phyloP scores from a whole-genome alignment of 805 yeast genomes.

The Myxozyma monticola region DNA sequence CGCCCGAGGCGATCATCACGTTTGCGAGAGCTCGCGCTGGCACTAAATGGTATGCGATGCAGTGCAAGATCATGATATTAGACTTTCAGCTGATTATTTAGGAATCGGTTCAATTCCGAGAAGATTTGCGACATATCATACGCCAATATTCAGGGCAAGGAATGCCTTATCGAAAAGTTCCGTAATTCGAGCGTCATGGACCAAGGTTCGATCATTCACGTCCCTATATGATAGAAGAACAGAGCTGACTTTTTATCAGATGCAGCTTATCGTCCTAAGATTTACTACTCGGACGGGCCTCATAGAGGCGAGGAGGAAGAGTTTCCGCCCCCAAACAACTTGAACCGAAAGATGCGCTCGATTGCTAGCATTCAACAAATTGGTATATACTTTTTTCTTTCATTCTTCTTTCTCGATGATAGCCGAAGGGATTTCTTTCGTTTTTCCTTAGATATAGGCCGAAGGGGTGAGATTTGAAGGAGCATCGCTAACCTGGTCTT shows the following conservation, averaged over 20 bases:
- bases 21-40: conserved; percentile 51
- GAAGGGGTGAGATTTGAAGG: too few species aligned
- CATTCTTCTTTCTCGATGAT: too few species aligned
- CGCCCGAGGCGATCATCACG: conserved; percentile 46
- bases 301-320: conserved; percentile 45
- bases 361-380: conserved; percentile 39
- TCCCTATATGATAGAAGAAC: background rate
- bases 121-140: conserved; percentile 54
- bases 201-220: too few species aligned
- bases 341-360: conserved; percentile 40
- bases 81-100: conserved; percentile 2
- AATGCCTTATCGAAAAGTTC: conserved; percentile 49
- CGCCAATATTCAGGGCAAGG: conserved; percentile 54
- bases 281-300: conserved; percentile 49
- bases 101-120: conserved; percentile 49
- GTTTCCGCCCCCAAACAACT: conserved; percentile 45
- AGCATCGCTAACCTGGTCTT: too few species aligned
- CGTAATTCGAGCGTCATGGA: conserved; percentile 53
- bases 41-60: conserved; percentile 43
- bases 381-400: conserved; percentile 24
- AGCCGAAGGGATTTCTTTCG: too few species aligned
- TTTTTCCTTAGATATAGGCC: too few species aligned
- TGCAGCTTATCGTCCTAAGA: conserved; percentile 49
- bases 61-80: background rate
- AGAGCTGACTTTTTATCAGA: too few species aligned